Conservation (phyloP, 2,329 filamentous ascomycete genomes). For the Cryphonectria radicalis region DNA sequence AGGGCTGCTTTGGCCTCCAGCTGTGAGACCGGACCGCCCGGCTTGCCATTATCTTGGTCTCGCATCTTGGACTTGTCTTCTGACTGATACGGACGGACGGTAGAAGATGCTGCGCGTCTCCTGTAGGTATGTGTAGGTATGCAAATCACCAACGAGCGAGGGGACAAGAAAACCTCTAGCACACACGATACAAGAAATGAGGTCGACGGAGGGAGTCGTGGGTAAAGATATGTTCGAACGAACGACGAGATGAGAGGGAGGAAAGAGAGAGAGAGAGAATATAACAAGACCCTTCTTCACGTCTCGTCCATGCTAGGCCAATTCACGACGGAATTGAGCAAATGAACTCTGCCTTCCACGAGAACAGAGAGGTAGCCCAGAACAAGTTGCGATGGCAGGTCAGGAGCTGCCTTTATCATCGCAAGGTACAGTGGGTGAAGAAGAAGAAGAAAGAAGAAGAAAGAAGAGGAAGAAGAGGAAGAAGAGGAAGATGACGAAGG, state of each 20-base stretch:
- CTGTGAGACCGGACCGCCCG: constrained; percentile 21
- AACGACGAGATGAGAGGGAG: not conserved
- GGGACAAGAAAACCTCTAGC: not conserved
- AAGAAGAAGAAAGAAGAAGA: no score
- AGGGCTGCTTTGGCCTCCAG: constrained; percentile 20
- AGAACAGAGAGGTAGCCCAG: not conserved
- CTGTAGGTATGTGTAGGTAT: not conserved
- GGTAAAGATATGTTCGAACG: not conserved
- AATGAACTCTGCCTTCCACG: not conserved
- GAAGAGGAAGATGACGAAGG: not conserved
- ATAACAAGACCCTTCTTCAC: constrained; percentile 17
- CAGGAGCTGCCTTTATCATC: not conserved
- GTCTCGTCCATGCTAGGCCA: constrained; percentile 26
- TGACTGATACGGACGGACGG: not conserved
- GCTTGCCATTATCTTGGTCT: constrained; percentile 22
- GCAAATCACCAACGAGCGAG: not conserved
- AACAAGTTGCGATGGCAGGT: not conserved
- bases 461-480: no score
- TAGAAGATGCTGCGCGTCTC: not conserved
- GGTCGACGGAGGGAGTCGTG: no score
- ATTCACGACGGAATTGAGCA: not conserved
- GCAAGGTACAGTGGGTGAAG: not conserved
- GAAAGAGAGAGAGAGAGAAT: not conserved
- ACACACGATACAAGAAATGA: no score
- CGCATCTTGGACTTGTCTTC: constrained; percentile 13